phyloP scores from a whole-genome alignment of 129 eudicot genomes.

The Flaveria linearis region DNA sequence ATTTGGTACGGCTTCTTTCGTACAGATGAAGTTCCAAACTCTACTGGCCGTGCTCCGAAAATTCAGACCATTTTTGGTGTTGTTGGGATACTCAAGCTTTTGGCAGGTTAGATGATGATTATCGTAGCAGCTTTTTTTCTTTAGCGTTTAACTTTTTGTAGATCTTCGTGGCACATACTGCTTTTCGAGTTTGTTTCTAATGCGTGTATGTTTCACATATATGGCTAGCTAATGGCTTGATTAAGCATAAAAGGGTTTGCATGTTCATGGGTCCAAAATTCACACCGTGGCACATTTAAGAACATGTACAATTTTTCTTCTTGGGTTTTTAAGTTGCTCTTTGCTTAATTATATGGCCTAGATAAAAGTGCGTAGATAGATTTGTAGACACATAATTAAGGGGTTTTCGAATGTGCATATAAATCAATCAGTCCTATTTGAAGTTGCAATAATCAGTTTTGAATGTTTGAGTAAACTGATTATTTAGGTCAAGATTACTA shows the following conservation, averaged over 20 bases:
- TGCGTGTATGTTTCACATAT: background rate
- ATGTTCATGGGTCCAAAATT: background rate
- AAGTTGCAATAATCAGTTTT: background rate
- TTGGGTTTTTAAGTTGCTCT: background rate
- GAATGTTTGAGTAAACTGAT: background rate
- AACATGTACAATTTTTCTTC: background rate
- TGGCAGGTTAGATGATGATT: slow-evolving; percentile 61
- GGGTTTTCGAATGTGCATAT: background rate
- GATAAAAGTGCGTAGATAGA: background rate
- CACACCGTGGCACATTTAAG: background rate
- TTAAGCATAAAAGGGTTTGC: background rate
- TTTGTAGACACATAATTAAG: background rate
- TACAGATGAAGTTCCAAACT: slow-evolving; percentile 68
- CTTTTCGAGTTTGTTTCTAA: slow-evolving; percentile 13
- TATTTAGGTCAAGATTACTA: background rate
- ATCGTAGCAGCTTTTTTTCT: background rate
- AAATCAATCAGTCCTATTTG: background rate
- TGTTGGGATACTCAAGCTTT: slow-evolving; percentile 81
- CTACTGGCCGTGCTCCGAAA: slow-evolving; percentile 57
- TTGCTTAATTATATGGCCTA: slow-evolving; percentile 8
- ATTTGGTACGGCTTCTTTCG: slow-evolving; percentile 3
- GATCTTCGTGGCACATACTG: slow-evolving; percentile 1
- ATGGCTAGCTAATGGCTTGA: slow-evolving; percentile 11
- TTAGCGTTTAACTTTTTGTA: background rate
- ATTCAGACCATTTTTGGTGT: slow-evolving; percentile 77